Base-by-base conservation (phyloP, 768 basidiomycete species). In the Lyophyllum shimeji region DNA sequence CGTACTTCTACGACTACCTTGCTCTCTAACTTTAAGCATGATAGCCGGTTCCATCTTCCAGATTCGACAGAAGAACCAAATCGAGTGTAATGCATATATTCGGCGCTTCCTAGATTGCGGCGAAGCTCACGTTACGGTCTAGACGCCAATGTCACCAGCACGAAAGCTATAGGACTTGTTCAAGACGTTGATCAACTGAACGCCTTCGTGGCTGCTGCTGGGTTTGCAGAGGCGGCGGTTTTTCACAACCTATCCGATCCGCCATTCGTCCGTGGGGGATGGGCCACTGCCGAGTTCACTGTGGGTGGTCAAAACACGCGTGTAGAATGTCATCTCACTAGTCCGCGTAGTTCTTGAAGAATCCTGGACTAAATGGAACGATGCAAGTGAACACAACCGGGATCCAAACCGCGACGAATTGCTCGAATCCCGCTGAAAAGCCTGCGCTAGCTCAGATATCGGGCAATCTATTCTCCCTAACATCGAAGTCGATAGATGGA, bases 161-260 rank as follows among this genome's bases (percentile, higher is more conserved):
- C 60, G n/a, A 69, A 74, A 39, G 64, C 63, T 1, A 56, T 86
- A 31, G 80, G 77, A 7, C 76, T 85, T 20, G 69, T 72, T 7
- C 76, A 79, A 3, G 73, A 76, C 55, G 68, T 81, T 17, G 52
- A 63, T 18, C 65, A 77, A 7, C 62, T 87, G 46, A 80, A 78
- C 42, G 75, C 76, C 17, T 87, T 86, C 63, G 69, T 82, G 9
- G 82, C 86, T 24, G 82, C 86, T 7, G 78, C 83, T 7, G 86
- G 86, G 60, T 81, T 76, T 58, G 74, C 76, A 3, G 77, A 79
- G 45, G 75, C 77, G 17, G 73, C 77, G 6, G 75, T 75, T 3
- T 66, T 76, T 34, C 74, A 81, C 58, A 61, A 67, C 17, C 65
- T 87, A 6, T 62, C 70, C 5, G 83, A 86, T 54, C 87, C 87